Evolutionary conservation across 2,329 filamentous ascomycete species (phyloP).

Genomic region (Aspergillus ochraceus): DNA sequence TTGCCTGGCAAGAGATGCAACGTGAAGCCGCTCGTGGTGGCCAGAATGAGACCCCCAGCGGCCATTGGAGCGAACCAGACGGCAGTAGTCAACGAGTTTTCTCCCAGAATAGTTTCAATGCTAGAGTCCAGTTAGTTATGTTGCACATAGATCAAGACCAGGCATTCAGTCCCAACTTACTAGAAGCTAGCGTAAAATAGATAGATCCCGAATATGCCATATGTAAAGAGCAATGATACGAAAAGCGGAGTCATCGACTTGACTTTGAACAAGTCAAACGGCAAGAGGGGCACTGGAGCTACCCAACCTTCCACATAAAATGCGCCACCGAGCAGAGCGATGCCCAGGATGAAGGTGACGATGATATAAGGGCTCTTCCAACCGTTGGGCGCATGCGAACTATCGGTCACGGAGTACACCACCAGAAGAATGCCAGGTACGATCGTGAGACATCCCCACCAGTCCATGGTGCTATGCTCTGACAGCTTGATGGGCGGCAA

Average conservation of each 20-base stretch:
- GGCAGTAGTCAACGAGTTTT: background rate
- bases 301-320: constrained; percentile 9
- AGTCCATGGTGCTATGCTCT: background rate
- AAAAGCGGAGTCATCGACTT: constrained; percentile 10
- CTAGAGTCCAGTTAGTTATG: background rate
- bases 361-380: constrained; percentile 11
- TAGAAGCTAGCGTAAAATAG: constrained; percentile 13
- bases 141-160: background rate
- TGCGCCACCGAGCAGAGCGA: constrained; percentile 4
- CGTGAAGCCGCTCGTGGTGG: background rate
- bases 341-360: constrained; percentile 2
- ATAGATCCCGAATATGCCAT: constrained; percentile 11
- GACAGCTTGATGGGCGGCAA: constrained; percentile 2
- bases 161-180: background rate
- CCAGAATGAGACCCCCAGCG: background rate
- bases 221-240: constrained; percentile 5
- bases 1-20: background rate
- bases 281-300: background rate
- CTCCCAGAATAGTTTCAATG: background rate
- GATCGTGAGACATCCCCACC: background rate
- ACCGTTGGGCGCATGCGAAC: constrained; percentile 4
- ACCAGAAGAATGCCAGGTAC: background rate
- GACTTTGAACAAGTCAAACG: constrained; percentile 11
- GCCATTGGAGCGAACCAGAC: background rate
- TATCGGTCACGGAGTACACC: constrained; percentile 7